A percentile compares a stretch with the other conserved stretches of the same genome.
Conservation (phyloP, 1,139 yeast genomes). For the Pichia sp. region DNA sequence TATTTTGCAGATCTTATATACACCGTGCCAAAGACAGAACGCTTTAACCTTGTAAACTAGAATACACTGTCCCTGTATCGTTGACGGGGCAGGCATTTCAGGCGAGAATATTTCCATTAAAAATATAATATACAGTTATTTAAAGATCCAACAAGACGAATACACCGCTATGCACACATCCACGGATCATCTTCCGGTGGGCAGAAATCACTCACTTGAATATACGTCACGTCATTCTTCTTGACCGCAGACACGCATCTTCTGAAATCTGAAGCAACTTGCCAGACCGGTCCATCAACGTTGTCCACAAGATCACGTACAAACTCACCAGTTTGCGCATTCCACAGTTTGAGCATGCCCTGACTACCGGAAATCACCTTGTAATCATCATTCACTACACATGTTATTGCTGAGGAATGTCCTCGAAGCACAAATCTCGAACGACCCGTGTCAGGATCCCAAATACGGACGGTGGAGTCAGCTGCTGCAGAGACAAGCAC, state of each 20-base stretch:
- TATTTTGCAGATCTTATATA: too few relatives aligned
- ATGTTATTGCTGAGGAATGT: constrained; percentile 84
- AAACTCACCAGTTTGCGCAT: constrained; percentile 66
- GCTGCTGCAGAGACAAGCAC: constrained; percentile 95
- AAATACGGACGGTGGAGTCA: constrained; percentile 80
- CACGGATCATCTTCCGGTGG: constrained; percentile 10
- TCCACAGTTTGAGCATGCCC: constrained; percentile 74
- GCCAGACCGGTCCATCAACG: constrained; percentile 87
- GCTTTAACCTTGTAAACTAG: too few relatives aligned
- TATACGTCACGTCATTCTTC: constrained; percentile 45
- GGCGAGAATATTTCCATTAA: too few relatives aligned
- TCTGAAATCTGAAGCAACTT: constrained; percentile 77
- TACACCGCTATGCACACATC: too few relatives aligned
- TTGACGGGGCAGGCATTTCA: too few relatives aligned
- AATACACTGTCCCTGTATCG: too few relatives aligned
- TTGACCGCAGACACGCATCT: constrained; percentile 93
- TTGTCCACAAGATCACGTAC: constrained; percentile 70
- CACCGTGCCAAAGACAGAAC: too few relatives aligned
- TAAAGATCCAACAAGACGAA: too few relatives aligned
- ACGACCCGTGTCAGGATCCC: constrained; percentile 82
- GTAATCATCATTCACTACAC: constrained; percentile 85
- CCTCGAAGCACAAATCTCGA: constrained; percentile 68
- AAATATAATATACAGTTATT: too few relatives aligned
- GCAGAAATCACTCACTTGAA: constrained; percentile 83
- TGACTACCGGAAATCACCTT: constrained; percentile 87